These are phyloP conservation scores for Ceratobasidium theobromae DNA, from an alignment of 1,284 basidiomycete genomes.

Conservation along the genomic window DNA sequence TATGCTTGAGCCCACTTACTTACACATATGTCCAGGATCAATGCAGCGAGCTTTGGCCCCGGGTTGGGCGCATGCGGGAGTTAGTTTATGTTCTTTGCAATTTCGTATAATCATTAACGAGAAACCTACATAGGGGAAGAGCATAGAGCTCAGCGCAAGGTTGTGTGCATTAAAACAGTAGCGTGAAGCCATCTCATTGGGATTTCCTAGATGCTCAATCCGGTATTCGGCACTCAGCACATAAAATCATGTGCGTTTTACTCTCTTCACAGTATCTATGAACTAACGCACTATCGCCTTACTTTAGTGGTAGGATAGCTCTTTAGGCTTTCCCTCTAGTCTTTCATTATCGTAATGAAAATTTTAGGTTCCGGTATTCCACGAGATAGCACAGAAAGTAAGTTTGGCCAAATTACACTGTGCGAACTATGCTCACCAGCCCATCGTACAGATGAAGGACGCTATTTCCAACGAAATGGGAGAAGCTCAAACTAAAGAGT, in stretches of 20 bases:
- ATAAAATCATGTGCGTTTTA: not conserved
- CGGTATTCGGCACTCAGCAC: conserved; percentile 11
- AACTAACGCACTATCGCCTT: not conserved
- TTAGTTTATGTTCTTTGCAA: not conserved
- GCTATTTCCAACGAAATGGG: not conserved
- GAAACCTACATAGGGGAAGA: not conserved
- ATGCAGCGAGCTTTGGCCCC: not conserved
- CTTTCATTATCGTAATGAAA: no score
- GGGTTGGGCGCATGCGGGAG: not conserved
- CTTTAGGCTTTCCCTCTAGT: not conserved
- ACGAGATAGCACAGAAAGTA: not conserved
- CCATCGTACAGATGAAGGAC: not conserved
- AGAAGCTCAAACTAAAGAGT: not conserved
- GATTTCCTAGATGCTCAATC: conserved; percentile 1
- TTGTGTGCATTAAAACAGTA: not conserved
- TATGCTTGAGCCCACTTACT: not conserved
- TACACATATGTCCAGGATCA: not conserved
- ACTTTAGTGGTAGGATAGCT: not conserved
- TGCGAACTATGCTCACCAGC: not conserved
- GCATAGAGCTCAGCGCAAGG: conserved; percentile 19
- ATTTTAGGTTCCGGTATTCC: not conserved
- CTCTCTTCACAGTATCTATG: not conserved
- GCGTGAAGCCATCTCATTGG: not conserved
- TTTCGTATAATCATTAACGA: not conserved
- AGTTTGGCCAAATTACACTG: not conserved